Percentiles rank a stretch among this genome's conserved stretches.
These are phyloP conservation scores for Cryptosporidium viatorum DNA, from an alignment of 169 alveolate genomes.

Conservation along the genomic window DNA sequence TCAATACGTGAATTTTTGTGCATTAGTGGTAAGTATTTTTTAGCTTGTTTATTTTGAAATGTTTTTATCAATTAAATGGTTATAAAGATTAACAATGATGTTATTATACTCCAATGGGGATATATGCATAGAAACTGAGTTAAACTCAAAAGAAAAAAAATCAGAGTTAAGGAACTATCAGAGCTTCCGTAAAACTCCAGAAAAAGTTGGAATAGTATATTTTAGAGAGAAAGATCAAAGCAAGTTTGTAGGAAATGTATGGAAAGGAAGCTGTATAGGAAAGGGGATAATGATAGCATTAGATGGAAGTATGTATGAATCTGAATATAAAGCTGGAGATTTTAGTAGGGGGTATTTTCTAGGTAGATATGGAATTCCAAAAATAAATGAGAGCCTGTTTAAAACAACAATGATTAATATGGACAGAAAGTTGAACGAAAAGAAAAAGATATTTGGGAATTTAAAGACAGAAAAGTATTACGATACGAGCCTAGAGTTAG, in stretches of 20 bases:
- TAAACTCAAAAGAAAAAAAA: background rate
- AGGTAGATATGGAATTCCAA: conserved; percentile 4
- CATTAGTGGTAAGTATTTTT: background rate
- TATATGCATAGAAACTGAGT: conserved; percentile 7
- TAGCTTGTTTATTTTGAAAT: background rate
- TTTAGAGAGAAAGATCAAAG: conserved; percentile 48
- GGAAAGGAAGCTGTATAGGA: background rate
- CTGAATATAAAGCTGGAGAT: background rate
- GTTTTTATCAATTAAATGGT: background rate
- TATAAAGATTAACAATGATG: background rate
- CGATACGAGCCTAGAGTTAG: background rate
- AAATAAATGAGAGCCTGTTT: background rate
- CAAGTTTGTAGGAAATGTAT: conserved; percentile 17
- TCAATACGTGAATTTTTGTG: background rate
- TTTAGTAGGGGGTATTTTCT: background rate
- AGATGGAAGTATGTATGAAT: conserved; percentile 24
- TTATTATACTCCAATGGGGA: conserved; percentile 43
- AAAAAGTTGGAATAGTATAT: background rate
- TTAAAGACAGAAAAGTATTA: background rate
- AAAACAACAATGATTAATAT: background rate
- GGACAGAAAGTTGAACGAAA: background rate
- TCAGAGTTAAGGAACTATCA: background rate
- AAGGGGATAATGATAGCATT: conserved; percentile 3
- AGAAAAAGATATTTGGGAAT: background rate
- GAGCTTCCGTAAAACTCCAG: background rate